These are phyloP conservation scores for Pyrus hybrid DNA, from an alignment of 331 rosid species.

Conservation along the genomic window DNA sequence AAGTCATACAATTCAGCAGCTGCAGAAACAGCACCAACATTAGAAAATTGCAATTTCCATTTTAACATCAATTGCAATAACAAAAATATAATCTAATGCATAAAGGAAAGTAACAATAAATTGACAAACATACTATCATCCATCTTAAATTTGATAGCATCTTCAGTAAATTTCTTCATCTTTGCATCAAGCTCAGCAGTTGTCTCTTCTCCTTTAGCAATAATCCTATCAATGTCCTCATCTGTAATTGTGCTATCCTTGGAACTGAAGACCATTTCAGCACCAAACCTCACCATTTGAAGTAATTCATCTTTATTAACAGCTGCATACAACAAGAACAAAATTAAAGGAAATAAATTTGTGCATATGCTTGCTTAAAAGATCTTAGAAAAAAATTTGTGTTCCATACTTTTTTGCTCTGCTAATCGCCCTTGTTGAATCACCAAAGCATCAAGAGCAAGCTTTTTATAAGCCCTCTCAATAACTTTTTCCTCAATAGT, in stretches of 20 bases:
- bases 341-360: background rate
- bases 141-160: conserved; percentile 97
- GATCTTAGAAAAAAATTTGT: background rate
- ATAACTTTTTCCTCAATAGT: conserved; percentile 96
- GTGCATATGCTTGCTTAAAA: background rate
- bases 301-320: conserved; percentile 95
- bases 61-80: background rate
- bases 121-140: conserved; percentile 68
- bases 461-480: conserved; percentile 99
- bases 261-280: conserved; percentile 99
- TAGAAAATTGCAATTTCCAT: conserved; percentile 1
- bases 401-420: conserved; percentile 77
- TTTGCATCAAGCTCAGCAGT: conserved; percentile 98
- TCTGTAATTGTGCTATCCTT: conserved; percentile 96
- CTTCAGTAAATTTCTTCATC: conserved; percentile 99
- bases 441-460: conserved; percentile 97
- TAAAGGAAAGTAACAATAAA: background rate
- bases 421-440: conserved; percentile 98
- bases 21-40: conserved; percentile 29
- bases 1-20: conserved; percentile 96
- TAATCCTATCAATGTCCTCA: conserved; percentile 95
- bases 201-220: conserved; percentile 98
- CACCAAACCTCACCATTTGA: conserved; percentile 99
- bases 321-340: conserved; percentile 41
- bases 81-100: background rate